A percentile compares a stretch with the other conserved stretches of the same genome.
Evolutionary conservation across 352 stramenopile species (phyloP).

Genomic region (Phytophthora foliorum): DNA sequence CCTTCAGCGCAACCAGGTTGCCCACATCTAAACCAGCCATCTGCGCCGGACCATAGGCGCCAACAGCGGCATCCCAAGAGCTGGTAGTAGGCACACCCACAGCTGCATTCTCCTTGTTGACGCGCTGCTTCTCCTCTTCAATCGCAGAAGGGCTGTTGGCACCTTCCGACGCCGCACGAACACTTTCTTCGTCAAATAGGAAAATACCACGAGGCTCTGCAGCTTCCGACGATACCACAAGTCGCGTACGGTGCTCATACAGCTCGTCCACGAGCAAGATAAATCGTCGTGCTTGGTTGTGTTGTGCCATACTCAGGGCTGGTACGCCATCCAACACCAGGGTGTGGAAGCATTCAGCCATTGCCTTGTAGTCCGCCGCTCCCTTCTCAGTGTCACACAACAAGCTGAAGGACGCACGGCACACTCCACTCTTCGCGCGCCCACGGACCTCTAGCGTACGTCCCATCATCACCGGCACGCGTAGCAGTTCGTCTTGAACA

Average conservation of each 20-base stretch:
- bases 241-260: slow-evolving; percentile 91
- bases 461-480: slow-evolving; percentile 87
- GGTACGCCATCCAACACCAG: slow-evolving; percentile 94
- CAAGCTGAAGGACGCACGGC: slow-evolving; percentile 91
- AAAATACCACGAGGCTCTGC: slow-evolving; percentile 62
- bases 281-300: slow-evolving; percentile 96
- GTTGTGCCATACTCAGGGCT: slow-evolving; percentile 81
- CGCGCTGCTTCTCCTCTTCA: slow-evolving; percentile 46
- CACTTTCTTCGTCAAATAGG: slow-evolving; percentile 65
- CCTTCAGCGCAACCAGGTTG: slow-evolving; percentile 77
- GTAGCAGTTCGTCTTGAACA: slow-evolving; percentile 42
- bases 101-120: slow-evolving; percentile 55
- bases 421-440: slow-evolving; percentile 52
- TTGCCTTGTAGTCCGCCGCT: slow-evolving; percentile 96
- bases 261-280: slow-evolving; percentile 98
- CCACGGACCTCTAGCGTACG: slow-evolving; percentile 63
- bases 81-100: slow-evolving; percentile 69
- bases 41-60: slow-evolving; percentile 67
- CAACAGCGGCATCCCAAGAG: slow-evolving; percentile 73
- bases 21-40: slow-evolving; percentile 61
- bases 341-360: slow-evolving; percentile 93
- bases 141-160: slow-evolving; percentile 29
- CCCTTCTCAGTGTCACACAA: slow-evolving; percentile 96
- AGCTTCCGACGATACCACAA: slow-evolving; percentile 67
- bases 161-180: slow-evolving; percentile 41